These are phyloP conservation scores for Escovopsis sp. DNA, from an alignment of 2,329 filamentous ascomycete species.

Conservation along the genomic window DNA sequence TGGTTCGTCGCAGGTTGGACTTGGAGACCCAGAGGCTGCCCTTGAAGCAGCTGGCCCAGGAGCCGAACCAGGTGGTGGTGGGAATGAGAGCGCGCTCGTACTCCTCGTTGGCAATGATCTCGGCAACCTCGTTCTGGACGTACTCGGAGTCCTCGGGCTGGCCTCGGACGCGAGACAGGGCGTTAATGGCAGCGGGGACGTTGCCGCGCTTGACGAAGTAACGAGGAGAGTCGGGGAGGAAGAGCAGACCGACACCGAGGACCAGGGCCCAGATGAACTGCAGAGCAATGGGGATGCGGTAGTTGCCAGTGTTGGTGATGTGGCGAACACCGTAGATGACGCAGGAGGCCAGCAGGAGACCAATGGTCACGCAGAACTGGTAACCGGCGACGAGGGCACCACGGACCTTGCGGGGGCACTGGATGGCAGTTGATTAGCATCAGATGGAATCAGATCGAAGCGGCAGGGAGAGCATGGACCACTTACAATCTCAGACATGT, in stretches of 20 bases:
- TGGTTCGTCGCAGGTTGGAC: slow-evolving; percentile 55
- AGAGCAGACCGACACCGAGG: slow-evolving; percentile 53
- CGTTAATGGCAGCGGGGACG: slow-evolving; percentile 46
- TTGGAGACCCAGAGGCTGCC: slow-evolving; percentile 48
- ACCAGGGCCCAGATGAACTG: slow-evolving; percentile 73
- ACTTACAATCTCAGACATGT: slow-evolving; percentile 70
- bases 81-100: slow-evolving; percentile 63
- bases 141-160: slow-evolving; percentile 59
- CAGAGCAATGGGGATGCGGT: slow-evolving; percentile 67
- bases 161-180: slow-evolving; percentile 56
- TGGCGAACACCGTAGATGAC: slow-evolving; percentile 59
- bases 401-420: slow-evolving; percentile 53
- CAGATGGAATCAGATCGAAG: background rate
- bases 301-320: slow-evolving; percentile 47
- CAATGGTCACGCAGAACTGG: slow-evolving; percentile 72
- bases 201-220: slow-evolving; percentile 71
- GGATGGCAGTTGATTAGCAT: slow-evolving; percentile 6
- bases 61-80: slow-evolving; percentile 45
- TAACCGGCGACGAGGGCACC: slow-evolving; percentile 70
- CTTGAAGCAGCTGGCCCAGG: slow-evolving; percentile 56
- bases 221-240: slow-evolving; percentile 74
- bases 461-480: background rate
- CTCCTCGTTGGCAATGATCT: slow-evolving; percentile 81
- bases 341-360: slow-evolving; percentile 59
- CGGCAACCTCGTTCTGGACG: slow-evolving; percentile 64